These are phyloP conservation scores for Salix koriyanagi DNA, from an alignment of 345 rosid species.

Conservation along the genomic window DNA sequence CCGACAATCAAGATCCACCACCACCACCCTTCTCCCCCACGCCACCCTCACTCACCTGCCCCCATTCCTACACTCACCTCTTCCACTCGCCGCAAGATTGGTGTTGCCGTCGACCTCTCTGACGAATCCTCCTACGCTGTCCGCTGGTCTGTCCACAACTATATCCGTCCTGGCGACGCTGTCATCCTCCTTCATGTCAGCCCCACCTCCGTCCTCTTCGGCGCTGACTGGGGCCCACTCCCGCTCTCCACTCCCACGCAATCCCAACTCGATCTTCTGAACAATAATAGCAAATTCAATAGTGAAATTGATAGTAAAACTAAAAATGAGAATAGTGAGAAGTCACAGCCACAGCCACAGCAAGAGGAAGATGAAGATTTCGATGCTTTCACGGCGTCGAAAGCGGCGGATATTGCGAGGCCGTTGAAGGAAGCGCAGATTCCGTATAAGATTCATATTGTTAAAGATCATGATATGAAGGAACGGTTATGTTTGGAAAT, in stretches of 20 bases:
- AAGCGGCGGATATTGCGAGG: conserved; percentile 66
- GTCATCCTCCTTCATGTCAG: conserved; percentile 94
- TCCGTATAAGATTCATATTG: conserved; percentile 87
- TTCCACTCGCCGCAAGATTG: conserved; percentile 80
- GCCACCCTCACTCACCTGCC: conserved; percentile 26
- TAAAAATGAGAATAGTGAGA: not conserved
- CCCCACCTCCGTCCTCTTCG: conserved; percentile 89
- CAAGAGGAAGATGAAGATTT: conserved; percentile 53
- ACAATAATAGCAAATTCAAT: not conserved
- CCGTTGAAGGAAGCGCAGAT: conserved; percentile 78
- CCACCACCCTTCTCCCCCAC: conserved; percentile 22
- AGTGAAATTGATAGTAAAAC: conserved; percentile 1
- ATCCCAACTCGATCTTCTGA: conserved; percentile 9
- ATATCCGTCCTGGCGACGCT: conserved; percentile 90
- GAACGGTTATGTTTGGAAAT: conserved; percentile 90
- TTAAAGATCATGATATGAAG: conserved; percentile 92
- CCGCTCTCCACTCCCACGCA: conserved; percentile 39
- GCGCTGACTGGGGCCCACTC: conserved; percentile 98
- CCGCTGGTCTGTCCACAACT: conserved; percentile 80
- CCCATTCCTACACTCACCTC: conserved; percentile 75
- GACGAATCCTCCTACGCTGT: conserved; percentile 81
- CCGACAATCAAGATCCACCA: conserved; percentile 35
- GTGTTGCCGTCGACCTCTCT: conserved; percentile 90
- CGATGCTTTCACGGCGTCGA: conserved; percentile 64
- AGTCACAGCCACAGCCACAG: conserved; percentile 23